Conservation (phyloP, 148 eudicot species). For the Cornus controversa region DNA sequence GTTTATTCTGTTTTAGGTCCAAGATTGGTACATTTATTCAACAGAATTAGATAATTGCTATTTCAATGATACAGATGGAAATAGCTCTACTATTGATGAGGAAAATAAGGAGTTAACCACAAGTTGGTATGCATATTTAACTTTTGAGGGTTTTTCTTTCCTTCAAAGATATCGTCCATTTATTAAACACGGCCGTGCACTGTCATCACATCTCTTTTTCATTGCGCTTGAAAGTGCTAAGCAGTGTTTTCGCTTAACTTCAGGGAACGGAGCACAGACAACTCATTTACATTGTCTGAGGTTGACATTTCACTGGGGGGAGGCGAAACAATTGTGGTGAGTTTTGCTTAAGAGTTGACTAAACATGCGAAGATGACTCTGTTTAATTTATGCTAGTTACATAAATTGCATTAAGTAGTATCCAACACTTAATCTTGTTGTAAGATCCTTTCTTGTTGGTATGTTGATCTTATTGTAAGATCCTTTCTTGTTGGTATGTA, state of each 20-base stretch:
- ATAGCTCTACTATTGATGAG: constrained; percentile 41
- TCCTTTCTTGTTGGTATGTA: too few relatives aligned
- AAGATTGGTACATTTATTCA: neutral
- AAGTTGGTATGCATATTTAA: constrained; percentile 43
- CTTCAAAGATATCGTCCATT: constrained; percentile 2
- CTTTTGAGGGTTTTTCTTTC: constrained; percentile 4
- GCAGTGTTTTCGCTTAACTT: constrained; percentile 17
- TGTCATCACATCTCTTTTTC: constrained; percentile 8
- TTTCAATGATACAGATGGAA: constrained; percentile 49
- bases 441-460: too few relatives aligned
- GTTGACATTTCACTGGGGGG: constrained; percentile 69
- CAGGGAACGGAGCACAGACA: constrained; percentile 56
- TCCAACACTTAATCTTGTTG: too few relatives aligned
- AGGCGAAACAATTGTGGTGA: constrained; percentile 80
- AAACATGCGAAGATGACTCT: neutral
- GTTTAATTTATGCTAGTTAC: neutral
- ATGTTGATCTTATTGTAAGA: too few relatives aligned
- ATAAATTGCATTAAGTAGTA: neutral
- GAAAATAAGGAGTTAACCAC: constrained; percentile 40
- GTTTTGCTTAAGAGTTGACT: constrained; percentile 19
- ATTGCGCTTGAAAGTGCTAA: neutral
- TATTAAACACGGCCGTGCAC: neutral
- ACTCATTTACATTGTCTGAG: constrained; percentile 59
- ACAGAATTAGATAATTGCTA: neutral
- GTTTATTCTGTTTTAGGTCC: neutral